These are phyloP conservation scores for Trichoderma arundinaceum DNA, from an alignment of 2,329 filamentous ascomycete genomes.

Conservation along the genomic window DNA sequence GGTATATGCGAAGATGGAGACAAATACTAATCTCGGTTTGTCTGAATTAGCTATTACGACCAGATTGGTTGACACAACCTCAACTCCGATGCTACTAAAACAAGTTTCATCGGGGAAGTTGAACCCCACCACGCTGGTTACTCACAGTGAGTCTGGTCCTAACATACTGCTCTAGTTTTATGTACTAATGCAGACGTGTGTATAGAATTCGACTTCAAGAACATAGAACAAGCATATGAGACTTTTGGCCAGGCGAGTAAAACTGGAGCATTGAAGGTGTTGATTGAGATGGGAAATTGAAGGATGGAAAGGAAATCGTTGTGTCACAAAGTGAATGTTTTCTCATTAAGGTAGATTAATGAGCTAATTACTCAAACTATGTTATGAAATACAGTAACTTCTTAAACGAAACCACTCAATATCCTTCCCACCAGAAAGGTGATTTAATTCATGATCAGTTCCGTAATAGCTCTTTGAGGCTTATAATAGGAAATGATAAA, in stretches of 20 bases:
- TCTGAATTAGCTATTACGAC: slow-evolving; percentile 50
- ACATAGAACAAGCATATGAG: slow-evolving; percentile 52
- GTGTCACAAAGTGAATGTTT: too few species aligned
- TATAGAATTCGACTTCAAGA: slow-evolving; percentile 49
- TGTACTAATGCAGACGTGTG: background rate
- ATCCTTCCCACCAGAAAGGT: too few species aligned
- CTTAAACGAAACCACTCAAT: too few species aligned
- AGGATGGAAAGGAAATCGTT: too few species aligned
- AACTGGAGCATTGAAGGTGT: slow-evolving; percentile 51
- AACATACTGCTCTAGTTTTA: background rate
- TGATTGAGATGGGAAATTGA: slow-evolving; percentile 43
- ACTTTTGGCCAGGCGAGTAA: slow-evolving; percentile 51
- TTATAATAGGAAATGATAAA: too few species aligned
- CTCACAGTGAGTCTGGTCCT: slow-evolving; percentile 47
- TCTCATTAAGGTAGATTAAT: too few species aligned
- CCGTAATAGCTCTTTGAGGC: too few species aligned
- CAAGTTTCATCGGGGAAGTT: slow-evolving; percentile 49
- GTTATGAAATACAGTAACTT: too few species aligned
- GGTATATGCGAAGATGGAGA: background rate
- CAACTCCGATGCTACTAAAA: slow-evolving; percentile 56
- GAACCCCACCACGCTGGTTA: slow-evolving; percentile 51
- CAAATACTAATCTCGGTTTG: background rate
- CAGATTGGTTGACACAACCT: slow-evolving; percentile 53
- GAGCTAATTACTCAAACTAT: too few species aligned
- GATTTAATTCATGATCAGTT: too few species aligned